Percentiles rank a stretch among this genome's conserved stretches.
Conservation (phyloP, 495 filamentous ascomycete species). For the Tirmania nivea region DNA sequence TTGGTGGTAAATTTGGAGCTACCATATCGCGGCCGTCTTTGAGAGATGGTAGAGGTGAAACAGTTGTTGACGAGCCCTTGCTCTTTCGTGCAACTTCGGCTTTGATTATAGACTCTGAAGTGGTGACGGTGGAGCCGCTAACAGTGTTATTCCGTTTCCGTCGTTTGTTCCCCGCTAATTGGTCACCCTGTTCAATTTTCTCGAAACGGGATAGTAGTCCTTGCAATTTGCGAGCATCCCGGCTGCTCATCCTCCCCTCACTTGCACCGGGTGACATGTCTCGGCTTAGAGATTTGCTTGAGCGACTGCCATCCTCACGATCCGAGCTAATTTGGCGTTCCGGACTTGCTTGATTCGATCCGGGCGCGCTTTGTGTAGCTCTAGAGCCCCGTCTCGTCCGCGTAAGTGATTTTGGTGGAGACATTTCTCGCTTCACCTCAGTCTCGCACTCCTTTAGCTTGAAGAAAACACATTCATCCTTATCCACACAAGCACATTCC, state of each 20-base stretch:
- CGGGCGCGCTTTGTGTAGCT: background rate
- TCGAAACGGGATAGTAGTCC: background rate
- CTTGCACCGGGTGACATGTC: background rate
- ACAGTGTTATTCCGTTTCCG: background rate
- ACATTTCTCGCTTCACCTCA: background rate
- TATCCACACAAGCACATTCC: slow-evolving; percentile 14
- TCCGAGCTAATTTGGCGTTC: background rate
- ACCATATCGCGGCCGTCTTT: background rate
- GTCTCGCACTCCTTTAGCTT: slow-evolving; percentile 4
- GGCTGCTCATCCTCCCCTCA: background rate
- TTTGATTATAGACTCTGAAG: background rate
- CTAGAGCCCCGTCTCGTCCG: background rate
- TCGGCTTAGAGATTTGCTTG: background rate
- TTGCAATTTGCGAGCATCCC: background rate
- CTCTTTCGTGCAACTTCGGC: background rate
- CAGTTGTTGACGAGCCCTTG: background rate
- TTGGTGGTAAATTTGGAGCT: no score
- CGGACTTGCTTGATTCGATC: background rate
- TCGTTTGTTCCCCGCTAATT: background rate
- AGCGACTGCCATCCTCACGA: background rate
- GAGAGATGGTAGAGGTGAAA: background rate
- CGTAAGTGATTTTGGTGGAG: background rate
- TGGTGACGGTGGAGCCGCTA: background rate
- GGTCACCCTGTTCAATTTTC: background rate
- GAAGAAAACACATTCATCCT: slow-evolving; percentile 9